Percentiles rank a stretch among this genome's conserved stretches.
phyloP scores from a whole-genome alignment of 305 asterid species.

The Fraxinus albicans region DNA sequence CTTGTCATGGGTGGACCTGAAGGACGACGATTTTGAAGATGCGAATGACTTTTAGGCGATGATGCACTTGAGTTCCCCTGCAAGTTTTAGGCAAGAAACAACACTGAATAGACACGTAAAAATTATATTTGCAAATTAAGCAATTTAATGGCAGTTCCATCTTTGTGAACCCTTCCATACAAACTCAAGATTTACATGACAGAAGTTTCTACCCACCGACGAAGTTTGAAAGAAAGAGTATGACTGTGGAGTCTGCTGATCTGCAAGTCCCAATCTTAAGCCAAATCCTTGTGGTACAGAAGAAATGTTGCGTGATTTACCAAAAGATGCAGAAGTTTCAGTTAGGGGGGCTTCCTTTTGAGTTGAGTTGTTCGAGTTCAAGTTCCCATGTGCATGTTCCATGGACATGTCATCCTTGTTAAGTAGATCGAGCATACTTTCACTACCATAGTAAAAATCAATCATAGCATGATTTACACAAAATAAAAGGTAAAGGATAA shows the following conservation, averaged over 20 bases:
- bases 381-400: conserved; percentile 32
- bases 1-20: conserved; percentile 25
- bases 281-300: conserved; percentile 38
- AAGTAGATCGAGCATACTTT: conserved; percentile 30
- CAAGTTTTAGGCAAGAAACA: conserved; percentile 17
- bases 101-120: conserved; percentile 3
- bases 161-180: conserved; percentile 11
- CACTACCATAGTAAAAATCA: conserved; percentile 31
- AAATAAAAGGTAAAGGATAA: conserved; percentile 11
- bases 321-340: conserved; percentile 30
- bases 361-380: conserved; percentile 28
- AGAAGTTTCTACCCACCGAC: conserved; percentile 38
- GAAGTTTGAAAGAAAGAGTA: conserved; percentile 39
- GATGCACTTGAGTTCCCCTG: conserved; percentile 45
- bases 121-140: background rate
- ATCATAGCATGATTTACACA: conserved; percentile 8
- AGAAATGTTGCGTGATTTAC: conserved; percentile 29
- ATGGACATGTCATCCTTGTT: conserved; percentile 35
- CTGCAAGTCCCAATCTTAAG: conserved; percentile 37
- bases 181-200: conserved; percentile 13
- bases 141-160: background rate
- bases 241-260: conserved; percentile 37
- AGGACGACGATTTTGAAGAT: conserved; percentile 31
- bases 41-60: conserved; percentile 34
- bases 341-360: conserved; percentile 26